Base-by-base conservation (phyloP, 768 basidiomycete genomes). In the Kwoniella sp. region DNA sequence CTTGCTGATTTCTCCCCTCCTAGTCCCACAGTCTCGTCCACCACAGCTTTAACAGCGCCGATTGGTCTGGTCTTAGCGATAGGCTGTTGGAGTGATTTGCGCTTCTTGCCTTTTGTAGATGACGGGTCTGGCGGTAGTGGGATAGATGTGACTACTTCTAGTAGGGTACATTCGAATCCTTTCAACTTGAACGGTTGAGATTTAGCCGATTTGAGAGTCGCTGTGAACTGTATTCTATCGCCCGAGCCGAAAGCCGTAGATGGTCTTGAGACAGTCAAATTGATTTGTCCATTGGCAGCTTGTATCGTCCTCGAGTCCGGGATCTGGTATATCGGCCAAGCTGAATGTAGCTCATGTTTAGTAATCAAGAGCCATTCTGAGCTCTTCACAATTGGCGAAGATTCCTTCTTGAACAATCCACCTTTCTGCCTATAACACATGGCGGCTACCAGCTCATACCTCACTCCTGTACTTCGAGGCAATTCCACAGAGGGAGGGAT, bases 281-380 rank as follows among this genome's bases (percentile, higher is more conserved):
- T 87, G 19, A 92, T 84, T 26, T 87, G 88, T 2, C 91, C 88
- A 65, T 87, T 85, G 1, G 82, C 72, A 19, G 86, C 80, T 17
- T 85, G 83, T 2, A 64, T 56, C 29, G 66, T 64, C 27, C 55
- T 60, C 5, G 65, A 60, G 37, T 77, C 71, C 0, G 79, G 74
- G 17, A 68, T 33, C 26, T 77, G 71, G 57, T 78, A 95, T 29
- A 94, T 85, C 1, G 93, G 92, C 93, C 93, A 96, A 1, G 90
- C 88, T 3, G 92, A 89, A 73, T 95, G 92, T 7, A 94, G 82
- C 68, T 95, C 93, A 74, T 95, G 92, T 79, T 95, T 96, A 83
- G 91, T 90, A 71, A 96, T 90, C 66, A 88, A 85, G 49, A 96
- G 88, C 13, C 84, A 82, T 33, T 89, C 85, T 21, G 86, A 83